These are phyloP conservation scores for Penstemon newberryi DNA, from an alignment of 257 asterid genomes.

Conservation along the genomic window DNA sequence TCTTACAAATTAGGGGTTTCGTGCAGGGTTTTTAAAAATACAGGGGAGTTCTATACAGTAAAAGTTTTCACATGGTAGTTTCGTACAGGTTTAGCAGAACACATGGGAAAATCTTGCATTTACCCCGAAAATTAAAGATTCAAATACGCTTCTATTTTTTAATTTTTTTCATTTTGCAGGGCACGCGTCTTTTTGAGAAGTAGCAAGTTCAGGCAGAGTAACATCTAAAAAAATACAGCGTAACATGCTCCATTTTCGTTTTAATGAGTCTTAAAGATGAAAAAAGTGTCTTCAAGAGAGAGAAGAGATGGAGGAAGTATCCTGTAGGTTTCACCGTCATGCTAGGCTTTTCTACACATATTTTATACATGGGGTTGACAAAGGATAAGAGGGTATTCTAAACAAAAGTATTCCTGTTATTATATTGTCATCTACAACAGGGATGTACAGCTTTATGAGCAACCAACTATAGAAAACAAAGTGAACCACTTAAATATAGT, in stretches of 20 bases:
- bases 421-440: conserved; percentile 42
- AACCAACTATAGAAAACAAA: conserved; percentile 55
- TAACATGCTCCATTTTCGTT: conserved; percentile 34
- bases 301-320: conserved; percentile 48
- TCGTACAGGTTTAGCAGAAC: no score
- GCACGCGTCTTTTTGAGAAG: no score
- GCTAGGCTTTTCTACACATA: conserved; percentile 48
- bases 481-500: conserved; percentile 26
- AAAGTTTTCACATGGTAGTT: no score
- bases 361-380: conserved; percentile 54
- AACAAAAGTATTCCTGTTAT: conserved; percentile 45
- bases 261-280: conserved; percentile 27
- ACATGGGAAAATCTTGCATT: no score
- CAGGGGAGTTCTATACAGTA: no score
- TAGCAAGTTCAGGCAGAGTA: no score
- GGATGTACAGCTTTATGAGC: conserved; percentile 55
- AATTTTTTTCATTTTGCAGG: no score
- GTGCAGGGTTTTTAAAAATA: no score
- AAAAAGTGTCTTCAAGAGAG: conserved; percentile 22
- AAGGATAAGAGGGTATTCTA: conserved; percentile 39
- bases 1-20: no score
- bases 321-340: conserved; percentile 63
- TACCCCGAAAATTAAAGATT: no score
- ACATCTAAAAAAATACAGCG: conserved; percentile 23
- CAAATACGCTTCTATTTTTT: no score